Base-by-base conservation (phyloP, 1,284 basidiomycete species). In the Anthracocystis walkeri region DNA sequence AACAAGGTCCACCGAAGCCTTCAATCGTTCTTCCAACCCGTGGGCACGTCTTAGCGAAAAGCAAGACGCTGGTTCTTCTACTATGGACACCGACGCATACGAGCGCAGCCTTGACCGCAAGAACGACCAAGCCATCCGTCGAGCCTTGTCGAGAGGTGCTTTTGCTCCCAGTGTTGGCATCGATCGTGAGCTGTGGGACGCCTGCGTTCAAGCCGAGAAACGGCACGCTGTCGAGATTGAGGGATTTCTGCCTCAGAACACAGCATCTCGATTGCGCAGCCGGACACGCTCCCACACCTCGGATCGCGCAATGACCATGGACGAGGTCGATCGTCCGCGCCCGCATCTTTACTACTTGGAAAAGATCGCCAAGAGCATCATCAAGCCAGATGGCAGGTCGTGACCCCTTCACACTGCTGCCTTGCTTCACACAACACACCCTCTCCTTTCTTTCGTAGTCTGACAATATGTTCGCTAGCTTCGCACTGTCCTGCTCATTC, bases 151-250 rank as follows among this genome's bases (percentile, higher is more conserved):
- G 7, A 44, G 60, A 18, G 40, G 67, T 38, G 55, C 56, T 1
- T 64, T 63, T 38, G 54, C 62, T 31, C 27, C 61, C 25, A 68
- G 51, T 31, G 70, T 64, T 2, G 65, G 63, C 33, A 68, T 77
- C 57, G 76, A 78, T 38, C 74, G 65, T 18, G 64, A 68, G 16
- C 42, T 80, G 12, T 71, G 71, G 66, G 58, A 65, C 20, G 58
- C 70, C 3, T 78, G 73, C 40, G 49, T 78, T 18, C 64, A 76
- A 48, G 78, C 78, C 23, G 73, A 76, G 55, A 58, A 58, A 49
- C 59, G 78, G 25, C 78, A 80, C 42, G 57, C 62, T 23, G 12
- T 54, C 44, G 78, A 80, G 50, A 48, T 80, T 8, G 56, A 59
- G 1, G 72, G 66, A 3, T 76, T 62, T 33, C 29, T 78, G 7